Conservation (phyloP, 73 alveolate genomes). For the Chromera velia region DNA sequence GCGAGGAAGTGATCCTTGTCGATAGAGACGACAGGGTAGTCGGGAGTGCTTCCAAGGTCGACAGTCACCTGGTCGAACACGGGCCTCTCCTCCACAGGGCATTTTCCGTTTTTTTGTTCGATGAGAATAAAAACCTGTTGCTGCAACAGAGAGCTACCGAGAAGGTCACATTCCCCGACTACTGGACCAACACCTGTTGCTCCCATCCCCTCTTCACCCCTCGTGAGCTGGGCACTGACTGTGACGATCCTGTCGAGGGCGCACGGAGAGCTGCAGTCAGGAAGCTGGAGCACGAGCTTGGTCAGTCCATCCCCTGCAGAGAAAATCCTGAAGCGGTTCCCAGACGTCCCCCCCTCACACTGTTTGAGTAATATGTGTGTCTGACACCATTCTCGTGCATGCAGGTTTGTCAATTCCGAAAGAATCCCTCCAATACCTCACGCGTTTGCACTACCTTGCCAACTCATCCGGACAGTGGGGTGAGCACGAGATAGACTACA, state of each 20-base stretch:
- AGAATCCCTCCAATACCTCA: no score
- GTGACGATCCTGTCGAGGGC: conserved; percentile 48
- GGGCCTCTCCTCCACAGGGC: conserved; percentile 76
- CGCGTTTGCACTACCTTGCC: conserved; percentile 65
- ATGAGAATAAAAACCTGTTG: conserved; percentile 56
- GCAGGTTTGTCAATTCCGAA: no score
- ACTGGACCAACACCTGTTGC: conserved; percentile 82
- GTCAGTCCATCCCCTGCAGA: conserved; percentile 41
- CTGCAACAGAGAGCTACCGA: conserved; percentile 56
- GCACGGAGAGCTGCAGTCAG: conserved; percentile 60
- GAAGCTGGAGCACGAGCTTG: conserved; percentile 62
- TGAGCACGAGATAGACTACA: conserved; percentile 74
- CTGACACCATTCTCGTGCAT: no score
- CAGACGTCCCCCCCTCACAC: no score
- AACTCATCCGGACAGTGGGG: conserved; percentile 58
- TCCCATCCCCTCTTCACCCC: conserved; percentile 60
- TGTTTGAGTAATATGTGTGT: no score
- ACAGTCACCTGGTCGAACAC: conserved; percentile 29
- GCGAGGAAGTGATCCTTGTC: conserved; percentile 41
- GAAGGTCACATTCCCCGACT: conserved; percentile 69
- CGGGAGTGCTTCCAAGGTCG: conserved; percentile 49
- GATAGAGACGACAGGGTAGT: conserved; percentile 46
- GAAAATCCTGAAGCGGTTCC: conserved; percentile 46
- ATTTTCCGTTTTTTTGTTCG: conserved; percentile 65
- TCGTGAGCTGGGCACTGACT: conserved; percentile 19